Conservation (phyloP, 2,329 filamentous ascomycete genomes). For the Exophiala spinifera region DNA sequence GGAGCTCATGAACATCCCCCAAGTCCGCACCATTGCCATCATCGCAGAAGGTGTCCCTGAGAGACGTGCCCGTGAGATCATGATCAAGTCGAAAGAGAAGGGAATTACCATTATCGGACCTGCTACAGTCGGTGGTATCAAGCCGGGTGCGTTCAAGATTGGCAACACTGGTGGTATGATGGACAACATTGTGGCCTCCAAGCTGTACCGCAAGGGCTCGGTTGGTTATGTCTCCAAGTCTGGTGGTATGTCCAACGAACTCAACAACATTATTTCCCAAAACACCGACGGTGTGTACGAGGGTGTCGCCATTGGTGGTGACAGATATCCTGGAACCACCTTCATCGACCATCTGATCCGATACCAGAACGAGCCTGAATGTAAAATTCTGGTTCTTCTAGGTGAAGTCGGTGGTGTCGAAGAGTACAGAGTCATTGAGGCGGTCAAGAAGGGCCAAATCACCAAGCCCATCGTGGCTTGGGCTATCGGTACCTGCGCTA, state of each 20-base stretch:
- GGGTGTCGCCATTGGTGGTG: constrained; percentile 98
- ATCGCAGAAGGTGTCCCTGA: constrained; percentile 99
- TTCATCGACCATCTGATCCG: constrained; percentile 98
- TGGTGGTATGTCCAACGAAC: constrained; percentile 99
- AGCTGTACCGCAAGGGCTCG: constrained; percentile 98
- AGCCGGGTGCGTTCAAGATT: constrained; percentile 99
- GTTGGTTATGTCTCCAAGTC: constrained; percentile 99
- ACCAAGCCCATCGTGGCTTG: constrained; percentile 99
- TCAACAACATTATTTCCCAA: constrained; percentile 98
- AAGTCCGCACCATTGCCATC: constrained; percentile 98
- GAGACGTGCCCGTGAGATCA: constrained; percentile 95
- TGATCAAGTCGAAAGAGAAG: constrained; percentile 96
- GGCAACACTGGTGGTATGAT: constrained; percentile 99
- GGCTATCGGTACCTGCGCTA: constrained; percentile 98
- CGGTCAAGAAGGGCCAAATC: constrained; percentile 88
- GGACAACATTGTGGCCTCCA: constrained; percentile 99
- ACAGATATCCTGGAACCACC: constrained; percentile 96
- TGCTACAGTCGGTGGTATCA: constrained; percentile 97
- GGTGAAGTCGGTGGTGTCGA: constrained; percentile 99
- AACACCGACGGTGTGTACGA: constrained; percentile 98
- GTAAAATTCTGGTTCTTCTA: constrained; percentile 93
- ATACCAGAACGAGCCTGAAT: constrained; percentile 93
- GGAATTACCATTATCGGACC: constrained; percentile 98
- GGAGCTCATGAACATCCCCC: constrained; percentile 95
- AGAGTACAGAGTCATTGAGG: constrained; percentile 99